A percentile compares a stretch with the other conserved stretches of the same genome.
Conservation (phyloP, 2,329 filamentous ascomycete genomes). For the Ambrosiella xylebori region DNA sequence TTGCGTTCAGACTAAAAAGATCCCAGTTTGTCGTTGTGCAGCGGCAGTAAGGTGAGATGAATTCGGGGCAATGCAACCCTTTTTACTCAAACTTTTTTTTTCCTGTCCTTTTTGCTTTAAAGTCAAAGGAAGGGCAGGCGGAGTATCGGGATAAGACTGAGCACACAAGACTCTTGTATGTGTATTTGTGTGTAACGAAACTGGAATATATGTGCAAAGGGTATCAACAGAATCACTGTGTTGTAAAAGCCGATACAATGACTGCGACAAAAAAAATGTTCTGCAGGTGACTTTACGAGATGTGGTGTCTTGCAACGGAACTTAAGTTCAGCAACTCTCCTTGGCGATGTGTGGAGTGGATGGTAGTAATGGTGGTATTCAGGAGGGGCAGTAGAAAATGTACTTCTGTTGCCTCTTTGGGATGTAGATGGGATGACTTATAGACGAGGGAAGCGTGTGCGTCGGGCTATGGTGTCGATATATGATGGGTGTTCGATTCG, state of each 20-base stretch:
- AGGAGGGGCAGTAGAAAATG: neutral
- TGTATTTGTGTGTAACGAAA: neutral
- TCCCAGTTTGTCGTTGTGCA: neutral
- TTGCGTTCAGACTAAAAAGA: neutral
- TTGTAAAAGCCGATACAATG: neutral
- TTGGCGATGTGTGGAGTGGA: no score
- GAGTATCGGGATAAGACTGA: neutral
- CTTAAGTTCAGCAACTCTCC: no score
- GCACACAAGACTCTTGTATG: neutral
- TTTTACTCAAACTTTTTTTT: neutral
- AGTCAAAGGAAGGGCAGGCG: slow-evolving; percentile 3
- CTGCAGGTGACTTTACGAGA: neutral
- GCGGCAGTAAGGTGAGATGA: neutral
- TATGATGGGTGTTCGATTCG: neutral
- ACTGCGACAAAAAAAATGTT: neutral
- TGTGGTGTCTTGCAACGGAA: neutral
- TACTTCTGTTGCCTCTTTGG: neutral
- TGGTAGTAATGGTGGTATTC: no score
- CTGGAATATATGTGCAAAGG: neutral
- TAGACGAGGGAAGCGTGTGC: neutral
- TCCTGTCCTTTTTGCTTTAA: neutral
- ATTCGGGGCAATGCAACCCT: slow-evolving; percentile 5
- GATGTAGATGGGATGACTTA: neutral
- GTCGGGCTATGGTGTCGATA: neutral
- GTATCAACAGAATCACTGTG: neutral